Evolutionary conservation across 2,329 filamentous ascomycete species (phyloP), one percentile per base, ranked within the genome.

Genomic region (Byssochlamys sp.): DNA sequence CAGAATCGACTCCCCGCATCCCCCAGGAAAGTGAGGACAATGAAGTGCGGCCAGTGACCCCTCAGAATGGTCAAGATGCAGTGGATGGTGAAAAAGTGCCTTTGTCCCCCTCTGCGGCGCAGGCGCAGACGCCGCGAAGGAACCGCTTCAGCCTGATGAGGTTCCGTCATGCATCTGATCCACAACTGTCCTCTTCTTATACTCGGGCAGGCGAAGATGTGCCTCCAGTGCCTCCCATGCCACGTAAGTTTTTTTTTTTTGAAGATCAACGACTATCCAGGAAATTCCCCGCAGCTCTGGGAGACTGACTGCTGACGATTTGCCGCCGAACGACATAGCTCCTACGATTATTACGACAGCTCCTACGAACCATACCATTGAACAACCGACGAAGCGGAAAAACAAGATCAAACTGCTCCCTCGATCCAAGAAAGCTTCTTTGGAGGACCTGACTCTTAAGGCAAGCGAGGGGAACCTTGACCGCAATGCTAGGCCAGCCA

Each of bases 111-210:
- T 59, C 65, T 12, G 57, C 61, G 2, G 62, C 56, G 3, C 66
- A 67, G 25, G 59, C 63, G 48, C 62, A 69, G 27, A 67, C 61
- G 54, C 56, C 65, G 60, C 67, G 67, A 58, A 68, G 71, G 51
- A 74, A 81, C 63, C 77, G 82, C 57, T 85, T 86, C 71, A 85
- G 80, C 67, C 73, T 95, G 73, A 78, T 96, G 75, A 86, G 87
- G 68, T 91, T 94, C 71, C 88, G 91, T 67, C 91, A 96, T 81
- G 91, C 90, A 60, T 96, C 91, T 7, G 92, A 97, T 75, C 88
- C 91, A 54, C 91, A 96, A 72, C 77, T 97, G 60, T 90, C 90
- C 10, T 78, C 85, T 70, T 87, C 87, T 55, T 91, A 87, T 70
- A 66, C 85, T 79, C 65, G 78, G 82, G 68, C 84, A 78, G 69